Percentiles rank a stretch among this genome's conserved stretches.
Evolutionary conservation across 164 flowering plant genomes (phyloP).

Genomic region (Liriodendron chinense): DNA sequence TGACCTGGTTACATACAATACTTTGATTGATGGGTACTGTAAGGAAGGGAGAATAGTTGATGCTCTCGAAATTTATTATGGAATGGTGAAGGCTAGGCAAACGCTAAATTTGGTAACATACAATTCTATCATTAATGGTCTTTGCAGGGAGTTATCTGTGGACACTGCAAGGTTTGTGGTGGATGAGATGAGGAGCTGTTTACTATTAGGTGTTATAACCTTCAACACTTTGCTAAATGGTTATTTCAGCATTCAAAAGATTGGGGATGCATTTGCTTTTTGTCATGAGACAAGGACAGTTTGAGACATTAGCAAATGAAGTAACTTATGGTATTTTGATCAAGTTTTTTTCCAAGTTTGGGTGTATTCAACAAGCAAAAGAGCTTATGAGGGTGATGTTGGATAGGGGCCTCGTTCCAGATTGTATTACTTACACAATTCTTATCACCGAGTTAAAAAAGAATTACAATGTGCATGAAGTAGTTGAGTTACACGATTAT

Average conservation of each 20-base stretch:
- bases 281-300: conserved; percentile 22
- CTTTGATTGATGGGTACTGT: conserved; percentile 36
- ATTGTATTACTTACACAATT: conserved; percentile 39
- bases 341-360: conserved; percentile 38
- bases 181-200: conserved; percentile 15
- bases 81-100: conserved; percentile 26
- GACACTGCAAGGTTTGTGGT: conserved; percentile 25
- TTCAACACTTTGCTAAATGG: conserved; percentile 42
- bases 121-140: conserved; percentile 39
- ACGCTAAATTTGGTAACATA: conserved; percentile 33
- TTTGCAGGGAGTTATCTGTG: conserved; percentile 35
- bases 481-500: conserved; percentile 38
- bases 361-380: conserved; percentile 31
- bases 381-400: conserved; percentile 34
- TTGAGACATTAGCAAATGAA: conserved; percentile 18
- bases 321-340: conserved; percentile 39
- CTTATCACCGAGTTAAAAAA: conserved; percentile 30
- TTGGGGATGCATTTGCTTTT: conserved; percentile 31
- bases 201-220: conserved; percentile 28
- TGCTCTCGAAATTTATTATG: conserved; percentile 34
- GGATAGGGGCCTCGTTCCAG: conserved; percentile 30
- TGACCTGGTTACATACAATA: conserved; percentile 40
- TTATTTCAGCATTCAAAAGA: conserved; percentile 25
- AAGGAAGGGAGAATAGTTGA: conserved; percentile 30
- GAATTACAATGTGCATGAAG: conserved; percentile 31